Evolutionary conservation across 139 green algal species (phyloP).

Genomic region (Pleodorina starrii): DNA sequence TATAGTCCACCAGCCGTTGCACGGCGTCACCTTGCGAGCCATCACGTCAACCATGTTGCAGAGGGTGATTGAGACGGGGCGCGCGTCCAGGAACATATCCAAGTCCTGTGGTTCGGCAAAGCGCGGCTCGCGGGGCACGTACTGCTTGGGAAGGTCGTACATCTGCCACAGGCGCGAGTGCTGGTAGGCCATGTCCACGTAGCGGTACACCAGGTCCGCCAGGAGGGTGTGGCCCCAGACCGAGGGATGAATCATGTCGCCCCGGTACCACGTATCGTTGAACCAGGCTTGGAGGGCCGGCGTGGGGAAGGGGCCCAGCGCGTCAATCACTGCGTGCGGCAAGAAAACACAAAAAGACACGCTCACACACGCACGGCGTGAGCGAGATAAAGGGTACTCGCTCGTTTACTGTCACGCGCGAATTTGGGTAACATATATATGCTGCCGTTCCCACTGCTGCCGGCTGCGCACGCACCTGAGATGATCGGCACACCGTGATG

Average conservation of each 20-base stretch:
- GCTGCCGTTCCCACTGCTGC: too few relatives aligned
- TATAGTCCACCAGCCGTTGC: neutral
- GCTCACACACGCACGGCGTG: too few relatives aligned
- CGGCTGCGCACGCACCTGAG: too few relatives aligned
- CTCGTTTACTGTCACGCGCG: too few relatives aligned
- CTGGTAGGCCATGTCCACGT: neutral
- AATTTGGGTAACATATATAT: too few relatives aligned
- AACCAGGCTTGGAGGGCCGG: neutral
- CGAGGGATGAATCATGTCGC: neutral
- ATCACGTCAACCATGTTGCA: neutral
- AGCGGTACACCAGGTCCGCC: neutral
- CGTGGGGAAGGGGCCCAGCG: slow-evolving; percentile 4
- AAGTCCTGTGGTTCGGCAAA: neutral
- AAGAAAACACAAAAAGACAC: neutral
- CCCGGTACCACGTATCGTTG: neutral
- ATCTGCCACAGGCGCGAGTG: neutral
- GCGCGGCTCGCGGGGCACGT: neutral
- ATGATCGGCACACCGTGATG: too few relatives aligned
- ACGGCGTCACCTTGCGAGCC: neutral
- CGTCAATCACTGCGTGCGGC: neutral
- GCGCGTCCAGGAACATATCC: neutral
- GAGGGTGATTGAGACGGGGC: neutral
- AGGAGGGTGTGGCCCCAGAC: neutral
- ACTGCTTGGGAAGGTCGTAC: neutral
- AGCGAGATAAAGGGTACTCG: too few relatives aligned